These are phyloP conservation scores for Lactarius tabidus DNA, from an alignment of 768 basidiomycete species.

Conservation along the genomic window DNA sequence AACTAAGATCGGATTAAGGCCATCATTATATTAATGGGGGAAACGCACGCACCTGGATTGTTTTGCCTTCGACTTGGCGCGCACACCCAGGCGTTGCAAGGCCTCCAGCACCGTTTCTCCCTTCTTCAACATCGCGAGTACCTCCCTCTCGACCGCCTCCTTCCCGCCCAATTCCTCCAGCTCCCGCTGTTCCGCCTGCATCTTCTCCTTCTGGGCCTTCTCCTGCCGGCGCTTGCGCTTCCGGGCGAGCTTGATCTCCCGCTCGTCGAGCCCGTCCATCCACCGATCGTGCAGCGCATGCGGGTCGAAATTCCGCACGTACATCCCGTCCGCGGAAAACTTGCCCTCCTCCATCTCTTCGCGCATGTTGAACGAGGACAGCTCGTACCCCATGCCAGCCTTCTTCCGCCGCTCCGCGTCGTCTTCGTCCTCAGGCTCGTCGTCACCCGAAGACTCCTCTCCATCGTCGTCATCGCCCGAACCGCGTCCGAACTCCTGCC, in stretches of 20 bases:
- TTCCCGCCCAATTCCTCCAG: slow-evolving; percentile 64
- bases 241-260: slow-evolving; percentile 78
- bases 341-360: slow-evolving; percentile 98
- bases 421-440: slow-evolving; percentile 65
- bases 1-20: slow-evolving; percentile 4
- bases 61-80: slow-evolving; percentile 46
- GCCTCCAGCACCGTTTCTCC: slow-evolving; percentile 92
- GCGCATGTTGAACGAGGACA: slow-evolving; percentile 98
- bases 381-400: slow-evolving; percentile 87
- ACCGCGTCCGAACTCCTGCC: slow-evolving; percentile 77
- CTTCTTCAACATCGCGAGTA: slow-evolving; percentile 74
- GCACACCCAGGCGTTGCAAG: slow-evolving; percentile 74
- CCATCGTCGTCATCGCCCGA: slow-evolving; percentile 41
- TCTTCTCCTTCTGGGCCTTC: slow-evolving; percentile 61
- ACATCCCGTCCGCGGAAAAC: slow-evolving; percentile 90
- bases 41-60: slow-evolving; percentile 26
- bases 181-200: slow-evolving; percentile 71
- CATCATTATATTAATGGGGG: background rate
- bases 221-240: slow-evolving; percentile 73
- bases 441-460: slow-evolving; percentile 36
- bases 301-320: slow-evolving; percentile 82
- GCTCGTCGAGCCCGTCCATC: slow-evolving; percentile 89
- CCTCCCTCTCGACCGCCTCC: slow-evolving; percentile 55
- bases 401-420: slow-evolving; percentile 71
- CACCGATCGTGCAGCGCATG: slow-evolving; percentile 91